phyloP scores from a whole-genome alignment of 169 alveolate genomes.

The Amoebophrya sp. region DNA sequence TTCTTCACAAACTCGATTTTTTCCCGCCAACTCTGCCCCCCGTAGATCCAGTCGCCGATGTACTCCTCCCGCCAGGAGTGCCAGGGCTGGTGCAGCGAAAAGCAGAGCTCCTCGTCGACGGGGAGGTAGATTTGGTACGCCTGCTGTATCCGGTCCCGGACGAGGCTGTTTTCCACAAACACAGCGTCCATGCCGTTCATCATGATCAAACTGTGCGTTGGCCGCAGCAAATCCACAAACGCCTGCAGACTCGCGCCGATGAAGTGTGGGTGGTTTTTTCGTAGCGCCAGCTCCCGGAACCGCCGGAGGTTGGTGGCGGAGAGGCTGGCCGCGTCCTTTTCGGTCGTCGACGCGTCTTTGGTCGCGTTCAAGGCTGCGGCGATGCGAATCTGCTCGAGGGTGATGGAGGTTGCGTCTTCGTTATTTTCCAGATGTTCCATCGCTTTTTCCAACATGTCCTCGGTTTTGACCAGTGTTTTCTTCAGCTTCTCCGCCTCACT shows the following conservation, averaged over 20 bases:
- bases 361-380: too few species aligned
- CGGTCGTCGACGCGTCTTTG: too few species aligned
- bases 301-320: neutral
- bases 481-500: too few species aligned
- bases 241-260: conserved; percentile 8
- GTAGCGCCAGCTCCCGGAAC: neutral
- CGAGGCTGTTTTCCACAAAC: neutral
- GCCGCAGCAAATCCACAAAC: neutral
- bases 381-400: too few species aligned
- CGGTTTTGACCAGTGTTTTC: too few species aligned
- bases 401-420: too few species aligned
- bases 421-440: too few species aligned
- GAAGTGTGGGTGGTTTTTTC: neutral
- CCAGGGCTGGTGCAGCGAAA: neutral
- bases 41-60: neutral
- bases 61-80: neutral
- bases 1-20: neutral
- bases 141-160: neutral
- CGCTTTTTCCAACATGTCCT: too few species aligned
- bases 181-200: neutral
- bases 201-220: neutral
- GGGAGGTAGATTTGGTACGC: neutral
- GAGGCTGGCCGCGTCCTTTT: too few species aligned
- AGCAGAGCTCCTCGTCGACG: neutral
- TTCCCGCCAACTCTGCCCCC: neutral